Base-by-base conservation (phyloP, 2,329 filamentous ascomycete genomes). In the Cladosporium halotolerans region DNA sequence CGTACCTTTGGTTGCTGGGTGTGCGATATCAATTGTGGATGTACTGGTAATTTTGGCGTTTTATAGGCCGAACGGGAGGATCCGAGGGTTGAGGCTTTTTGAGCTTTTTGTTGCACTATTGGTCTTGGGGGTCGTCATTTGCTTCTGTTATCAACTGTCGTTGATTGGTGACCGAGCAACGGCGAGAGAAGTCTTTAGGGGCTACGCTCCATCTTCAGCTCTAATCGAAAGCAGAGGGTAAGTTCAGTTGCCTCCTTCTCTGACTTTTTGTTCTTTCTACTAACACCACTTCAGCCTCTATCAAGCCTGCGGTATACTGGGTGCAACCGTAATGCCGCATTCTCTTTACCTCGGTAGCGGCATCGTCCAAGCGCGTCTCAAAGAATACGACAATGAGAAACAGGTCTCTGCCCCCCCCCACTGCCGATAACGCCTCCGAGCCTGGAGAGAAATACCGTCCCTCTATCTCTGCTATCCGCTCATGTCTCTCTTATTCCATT, bases 251-350 rank as follows among this genome's bases (percentile, higher is more conserved):
- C 23, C 23, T 23, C 23, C 23, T 23, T 23, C 23, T 23, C 23
- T 23, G 23, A 23, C 23, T 23, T 23, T 23, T 23, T 5, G 23
- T 23, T 23, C 23, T 23, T 23, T 23, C 23, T 23, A 23, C 23
- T 23, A 23, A 23, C 23, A 23, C 23, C 23, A 23, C 23, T 23
- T 23, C 23, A 23, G 77, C 45, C 63, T 84, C 0, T 88, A 86
- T 64, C 83, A 87, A 68, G 80, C 85, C 1, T 90, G 86, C 58
- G 86, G 86, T 49, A 90, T 90, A 53, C 74, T 90, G 0, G 86
- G 86, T 2, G 86, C 86, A 4, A 90, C 86, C 0, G 84, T 86
- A 19, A 86, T 86, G 83, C 83, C 83, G 4, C 83, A 86, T 61
- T 83, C 79, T 50, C 70, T 88, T 3, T 88, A 83, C 59, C 75